Percentiles rank a stretch among this genome's conserved stretches.
These are phyloP conservation scores for Penicillium crustosum DNA, from an alignment of 2,329 filamentous ascomycete genomes.

Conservation along the genomic window DNA sequence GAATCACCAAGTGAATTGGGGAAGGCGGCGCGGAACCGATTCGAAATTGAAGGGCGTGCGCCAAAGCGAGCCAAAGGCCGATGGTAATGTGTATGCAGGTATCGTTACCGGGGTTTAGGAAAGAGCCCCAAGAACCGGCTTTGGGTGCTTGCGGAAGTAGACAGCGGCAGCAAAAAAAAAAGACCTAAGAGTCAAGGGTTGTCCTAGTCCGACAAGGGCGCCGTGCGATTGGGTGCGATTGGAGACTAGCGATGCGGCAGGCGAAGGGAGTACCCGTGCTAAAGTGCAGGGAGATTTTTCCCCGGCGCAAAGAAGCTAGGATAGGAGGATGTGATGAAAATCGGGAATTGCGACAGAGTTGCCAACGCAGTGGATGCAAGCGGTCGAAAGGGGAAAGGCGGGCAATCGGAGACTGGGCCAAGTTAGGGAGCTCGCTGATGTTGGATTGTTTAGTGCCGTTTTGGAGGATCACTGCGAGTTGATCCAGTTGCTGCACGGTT, in stretches of 20 bases:
- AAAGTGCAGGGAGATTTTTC: slow-evolving; percentile 20
- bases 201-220: slow-evolving; percentile 5
- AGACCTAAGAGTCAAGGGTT: slow-evolving; percentile 14
- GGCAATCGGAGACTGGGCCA: slow-evolving; percentile 34
- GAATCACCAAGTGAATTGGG: slow-evolving; percentile 19
- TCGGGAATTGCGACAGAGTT: slow-evolving; percentile 33
- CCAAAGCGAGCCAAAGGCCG: slow-evolving; percentile 27
- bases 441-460: slow-evolving; percentile 30
- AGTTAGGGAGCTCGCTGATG: slow-evolving; percentile 26
- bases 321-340: slow-evolving; percentile 28
- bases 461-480: slow-evolving; percentile 26
- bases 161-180: slow-evolving; percentile 11
- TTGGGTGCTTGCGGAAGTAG: slow-evolving; percentile 21
- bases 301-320: slow-evolving; percentile 17
- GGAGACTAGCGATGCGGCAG: slow-evolving; percentile 22
- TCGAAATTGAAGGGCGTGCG: slow-evolving; percentile 19
- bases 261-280: slow-evolving; percentile 28
- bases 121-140: slow-evolving; percentile 24
- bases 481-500: slow-evolving; percentile 37
- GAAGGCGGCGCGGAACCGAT: slow-evolving; percentile 14
- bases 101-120: slow-evolving; percentile 14
- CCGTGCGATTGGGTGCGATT: slow-evolving; percentile 20
- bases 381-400: slow-evolving; percentile 36
- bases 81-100: slow-evolving; percentile 29
- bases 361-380: slow-evolving; percentile 40